Evolutionary conservation across 306 rosid species (phyloP).

Genomic region (Acacia melanoxylon): DNA sequence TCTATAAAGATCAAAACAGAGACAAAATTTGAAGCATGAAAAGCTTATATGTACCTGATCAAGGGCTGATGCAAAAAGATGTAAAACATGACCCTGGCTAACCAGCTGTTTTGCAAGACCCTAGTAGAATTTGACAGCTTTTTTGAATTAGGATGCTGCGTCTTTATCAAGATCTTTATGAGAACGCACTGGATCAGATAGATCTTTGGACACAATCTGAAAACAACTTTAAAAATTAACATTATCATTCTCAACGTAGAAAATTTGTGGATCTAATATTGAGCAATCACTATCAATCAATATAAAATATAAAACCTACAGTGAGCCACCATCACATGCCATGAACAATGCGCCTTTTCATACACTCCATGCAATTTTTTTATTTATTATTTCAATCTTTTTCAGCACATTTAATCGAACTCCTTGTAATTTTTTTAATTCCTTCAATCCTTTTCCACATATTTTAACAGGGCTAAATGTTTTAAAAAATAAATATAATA

Average conservation of each 20-base stretch:
- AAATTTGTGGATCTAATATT: slow-evolving; percentile 4
- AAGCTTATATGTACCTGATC: slow-evolving; percentile 73
- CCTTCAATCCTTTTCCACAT: neutral
- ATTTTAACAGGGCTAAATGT: neutral
- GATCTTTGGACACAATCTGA: slow-evolving; percentile 90
- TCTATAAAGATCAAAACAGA: neutral
- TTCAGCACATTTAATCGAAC: neutral
- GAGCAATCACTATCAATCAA: neutral
- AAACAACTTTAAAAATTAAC: slow-evolving; percentile 31
- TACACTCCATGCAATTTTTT: neutral
- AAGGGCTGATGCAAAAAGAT: slow-evolving; percentile 94
- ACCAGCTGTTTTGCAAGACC: slow-evolving; percentile 83
- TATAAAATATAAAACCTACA: neutral
- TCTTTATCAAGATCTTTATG: slow-evolving; percentile 98
- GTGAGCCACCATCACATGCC: neutral
- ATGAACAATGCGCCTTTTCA: neutral
- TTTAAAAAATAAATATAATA: neutral
- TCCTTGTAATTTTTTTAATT: neutral
- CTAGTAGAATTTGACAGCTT: slow-evolving; percentile 89
- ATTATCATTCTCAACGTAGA: neutral
- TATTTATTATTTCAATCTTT: neutral
- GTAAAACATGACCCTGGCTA: slow-evolving; percentile 93
- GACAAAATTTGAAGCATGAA: slow-evolving; percentile 19
- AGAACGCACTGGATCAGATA: slow-evolving; percentile 94
- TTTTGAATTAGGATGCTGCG: slow-evolving; percentile 91